These are phyloP conservation scores for Coleophoma crateriformis DNA, from an alignment of 2,329 filamentous ascomycete species.

Conservation along the genomic window DNA sequence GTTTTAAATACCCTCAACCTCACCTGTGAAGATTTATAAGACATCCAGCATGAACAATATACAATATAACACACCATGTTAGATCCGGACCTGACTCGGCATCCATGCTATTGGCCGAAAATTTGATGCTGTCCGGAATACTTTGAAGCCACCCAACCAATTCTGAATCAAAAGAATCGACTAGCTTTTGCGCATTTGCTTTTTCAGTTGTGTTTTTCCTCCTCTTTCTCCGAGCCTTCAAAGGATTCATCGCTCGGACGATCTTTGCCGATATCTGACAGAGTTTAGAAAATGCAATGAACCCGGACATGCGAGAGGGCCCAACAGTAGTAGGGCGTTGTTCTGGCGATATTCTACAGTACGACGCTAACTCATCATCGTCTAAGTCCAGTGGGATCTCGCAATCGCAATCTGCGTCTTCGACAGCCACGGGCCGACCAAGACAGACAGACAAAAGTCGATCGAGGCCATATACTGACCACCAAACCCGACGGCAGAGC, in stretches of 20 bases:
- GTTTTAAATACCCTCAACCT: not conserved
- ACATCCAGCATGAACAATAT: conserved; percentile 14
- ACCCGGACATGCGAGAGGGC: conserved; percentile 13
- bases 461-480: conserved; percentile 24
- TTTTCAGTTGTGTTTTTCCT: not conserved
- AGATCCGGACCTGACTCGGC: conserved; percentile 10
- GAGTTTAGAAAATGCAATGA: conserved; percentile 21
- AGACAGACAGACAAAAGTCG: conserved; percentile 21
- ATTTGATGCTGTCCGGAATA: conserved; percentile 20
- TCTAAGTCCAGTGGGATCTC: conserved; percentile 20
- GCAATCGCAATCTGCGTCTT: conserved; percentile 25
- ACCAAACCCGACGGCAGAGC: conserved; percentile 23
- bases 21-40: not conserved
- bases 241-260: conserved; percentile 9
- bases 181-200: conserved; percentile 2
- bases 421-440: conserved; percentile 20
- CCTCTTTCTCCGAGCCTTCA: not conserved
- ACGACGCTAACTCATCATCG: conserved; percentile 20
- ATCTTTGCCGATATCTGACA: conserved; percentile 22
- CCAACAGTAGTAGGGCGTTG: not conserved
- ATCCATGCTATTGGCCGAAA: conserved; percentile 14
- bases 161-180: conserved; percentile 9
- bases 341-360: conserved; percentile 1
- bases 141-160: conserved; percentile 16
- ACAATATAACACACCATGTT: conserved; percentile 24